Conservation (phyloP, 768 basidiomycete species). For the Pleurotus ostreatus region DNA sequence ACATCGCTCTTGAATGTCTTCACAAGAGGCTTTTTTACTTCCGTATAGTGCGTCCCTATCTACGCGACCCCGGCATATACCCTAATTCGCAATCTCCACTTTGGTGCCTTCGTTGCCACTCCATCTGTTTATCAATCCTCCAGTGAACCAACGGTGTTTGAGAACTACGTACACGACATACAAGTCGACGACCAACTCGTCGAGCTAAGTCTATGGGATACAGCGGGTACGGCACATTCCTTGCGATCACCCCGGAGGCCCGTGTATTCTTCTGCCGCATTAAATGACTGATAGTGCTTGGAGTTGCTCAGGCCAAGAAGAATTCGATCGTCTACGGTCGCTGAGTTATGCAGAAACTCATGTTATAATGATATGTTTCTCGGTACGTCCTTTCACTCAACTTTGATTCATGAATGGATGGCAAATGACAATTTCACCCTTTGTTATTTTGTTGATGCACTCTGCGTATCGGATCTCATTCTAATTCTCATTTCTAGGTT, state of each 20-base stretch:
- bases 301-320: slow-evolving; percentile 73
- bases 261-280: slow-evolving; percentile 5
- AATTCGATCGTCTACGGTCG: slow-evolving; percentile 90
- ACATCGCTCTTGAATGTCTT: slow-evolving; percentile 86
- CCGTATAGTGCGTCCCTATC: slow-evolving; percentile 72
- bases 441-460: no score
- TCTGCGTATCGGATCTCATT: no score
- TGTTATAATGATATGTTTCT: slow-evolving; percentile 95
- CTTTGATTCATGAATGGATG: not conserved
- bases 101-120: not conserved
- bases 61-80: not conserved
- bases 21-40: slow-evolving; percentile 89
- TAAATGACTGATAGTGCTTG: slow-evolving; percentile 17
- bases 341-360: slow-evolving; percentile 97
- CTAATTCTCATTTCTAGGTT: slow-evolving; percentile 41
- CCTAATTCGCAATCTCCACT: not conserved
- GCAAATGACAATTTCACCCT: not conserved
- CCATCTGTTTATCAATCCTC: no score
- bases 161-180: slow-evolving; percentile 93
- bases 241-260: not conserved
- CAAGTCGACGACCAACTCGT: slow-evolving; percentile 83
- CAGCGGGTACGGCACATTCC: slow-evolving; percentile 65
- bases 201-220: slow-evolving; percentile 96
- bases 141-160: slow-evolving; percentile 90
- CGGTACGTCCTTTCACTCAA: slow-evolving; percentile 43